Base-by-base conservation (phyloP, 352 stramenopile genomes). In the Stramenopiles sp. region DNA sequence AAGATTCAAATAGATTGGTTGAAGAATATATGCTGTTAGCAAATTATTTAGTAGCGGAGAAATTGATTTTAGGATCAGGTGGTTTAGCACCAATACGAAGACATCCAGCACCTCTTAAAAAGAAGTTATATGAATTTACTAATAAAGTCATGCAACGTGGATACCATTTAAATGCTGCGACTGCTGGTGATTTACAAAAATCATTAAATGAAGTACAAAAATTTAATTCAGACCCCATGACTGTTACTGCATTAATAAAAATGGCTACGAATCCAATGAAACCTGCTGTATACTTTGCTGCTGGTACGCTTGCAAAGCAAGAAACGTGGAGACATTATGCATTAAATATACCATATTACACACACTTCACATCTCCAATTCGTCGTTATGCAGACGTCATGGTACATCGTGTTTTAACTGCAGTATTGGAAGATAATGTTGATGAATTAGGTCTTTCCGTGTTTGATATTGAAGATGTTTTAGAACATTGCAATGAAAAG, bases 1-100 rank as follows among this genome's bases (percentile, higher is more conserved):
- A 93, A 32, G 90, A 98, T 82, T 97, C 90, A 38, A 98, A 98
- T 81, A 85, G 90, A 1, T 83, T 97, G 6, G 89, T 98, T 4
- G 94, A 98, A 85, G 96, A 99, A 84, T 98, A 96, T 85, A 99
- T 99, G 95, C 86, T 99, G 1, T 81, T 98, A 31, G 96, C 96
- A 1, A 99, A 99, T 82, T 98, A 95, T 80, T 84, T 98, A 7
- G 95, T 99, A 23, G 96, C 96, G 23, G 90, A 98, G 81, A 88
- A 95, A 31, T 85, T 98, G 7, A 90, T 98, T 63, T 90, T 90
- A 29, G 86, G 92, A 30, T 87, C 92, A 30, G 88, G 88, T 0
- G 85, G 87, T n/a, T 77, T 91, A 29, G 92, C 93, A 0, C 90
- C 98, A 32, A 82, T 98, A 0, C 89, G 95, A 33, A 85, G 92